phyloP scores from a whole-genome alignment of 129 eudicot species.

The Artemisia argyi region DNA sequence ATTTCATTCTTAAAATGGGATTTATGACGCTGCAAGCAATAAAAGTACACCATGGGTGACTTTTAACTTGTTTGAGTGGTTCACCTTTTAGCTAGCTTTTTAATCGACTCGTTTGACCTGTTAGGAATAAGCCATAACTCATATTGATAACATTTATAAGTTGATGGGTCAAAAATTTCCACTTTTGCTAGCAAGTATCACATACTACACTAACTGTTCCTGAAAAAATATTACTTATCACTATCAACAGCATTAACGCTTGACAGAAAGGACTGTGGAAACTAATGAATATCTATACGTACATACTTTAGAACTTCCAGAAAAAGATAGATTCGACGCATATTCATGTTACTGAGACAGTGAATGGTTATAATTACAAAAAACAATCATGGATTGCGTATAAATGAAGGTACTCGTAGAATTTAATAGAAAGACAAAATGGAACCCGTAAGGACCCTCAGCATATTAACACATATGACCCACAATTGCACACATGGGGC shows the following conservation, averaged over 20 bases:
- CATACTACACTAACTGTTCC: not conserved
- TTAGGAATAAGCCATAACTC: not conserved
- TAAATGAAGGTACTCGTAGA: conserved; percentile 12
- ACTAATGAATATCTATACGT: too few relatives aligned
- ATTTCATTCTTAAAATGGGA: not conserved
- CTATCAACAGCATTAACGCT: not conserved
- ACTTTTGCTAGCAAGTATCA: not conserved
- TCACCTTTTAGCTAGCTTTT: not conserved
- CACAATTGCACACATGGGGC: conserved; percentile 8
- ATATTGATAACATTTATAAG: not conserved
- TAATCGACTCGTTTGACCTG: not conserved
- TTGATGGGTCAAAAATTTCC: not conserved
- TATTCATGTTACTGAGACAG: conserved; percentile 2
- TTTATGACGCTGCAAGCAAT: not conserved
- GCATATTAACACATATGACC: conserved; percentile 1
- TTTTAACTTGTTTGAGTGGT: not conserved
- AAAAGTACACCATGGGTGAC: not conserved
- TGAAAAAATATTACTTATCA: not conserved
- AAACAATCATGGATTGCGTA: not conserved
- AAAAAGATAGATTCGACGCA: conserved; percentile 4
- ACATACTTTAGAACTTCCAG: not conserved
- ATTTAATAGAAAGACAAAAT: not conserved
- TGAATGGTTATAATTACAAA: conserved; percentile 14
- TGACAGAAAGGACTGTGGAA: not conserved
- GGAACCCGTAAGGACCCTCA: not conserved